These are phyloP conservation scores for Termitomyces sp. DNA, from an alignment of 768 basidiomycete species.

Conservation along the genomic window DNA sequence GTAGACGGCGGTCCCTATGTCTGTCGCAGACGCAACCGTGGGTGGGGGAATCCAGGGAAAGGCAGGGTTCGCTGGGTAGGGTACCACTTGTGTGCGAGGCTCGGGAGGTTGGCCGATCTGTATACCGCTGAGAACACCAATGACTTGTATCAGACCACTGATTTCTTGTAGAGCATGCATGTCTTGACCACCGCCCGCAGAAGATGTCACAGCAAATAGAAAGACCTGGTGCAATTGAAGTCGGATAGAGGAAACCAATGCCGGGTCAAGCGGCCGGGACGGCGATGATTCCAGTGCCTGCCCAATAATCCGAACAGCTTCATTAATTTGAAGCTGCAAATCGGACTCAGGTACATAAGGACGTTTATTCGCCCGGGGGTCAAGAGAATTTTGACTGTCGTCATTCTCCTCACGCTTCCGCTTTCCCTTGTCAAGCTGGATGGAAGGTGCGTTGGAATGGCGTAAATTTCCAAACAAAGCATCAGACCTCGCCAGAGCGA, in stretches of 20 bases:
- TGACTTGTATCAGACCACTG: slow-evolving; percentile 77
- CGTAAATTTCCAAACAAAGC: slow-evolving; percentile 63
- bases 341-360: slow-evolving; percentile 43
- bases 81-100: slow-evolving; percentile 29
- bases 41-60: slow-evolving; percentile 36
- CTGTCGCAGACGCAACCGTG: slow-evolving; percentile 30
- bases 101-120: slow-evolving; percentile 56
- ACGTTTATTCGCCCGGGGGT: slow-evolving; percentile 40
- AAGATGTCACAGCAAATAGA: slow-evolving; percentile 74
- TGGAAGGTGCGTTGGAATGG: slow-evolving; percentile 59
- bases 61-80: slow-evolving; percentile 28
- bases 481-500: slow-evolving; percentile 66
- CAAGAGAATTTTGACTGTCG: slow-evolving; percentile 31
- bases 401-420: slow-evolving; percentile 66
- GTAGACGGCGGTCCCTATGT: slow-evolving; percentile 76
- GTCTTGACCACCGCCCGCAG: slow-evolving; percentile 48
- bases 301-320: slow-evolving; percentile 59
- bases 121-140: slow-evolving; percentile 77
- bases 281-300: slow-evolving; percentile 44
- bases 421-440: slow-evolving; percentile 71
- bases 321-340: slow-evolving; percentile 55
- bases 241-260: slow-evolving; percentile 69
- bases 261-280: slow-evolving; percentile 48
- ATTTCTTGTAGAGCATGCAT: slow-evolving; percentile 70
- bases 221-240: slow-evolving; percentile 74